phyloP scores from a whole-genome alignment of 106 monocot genomes.

The Dendrobium catenatum region DNA sequence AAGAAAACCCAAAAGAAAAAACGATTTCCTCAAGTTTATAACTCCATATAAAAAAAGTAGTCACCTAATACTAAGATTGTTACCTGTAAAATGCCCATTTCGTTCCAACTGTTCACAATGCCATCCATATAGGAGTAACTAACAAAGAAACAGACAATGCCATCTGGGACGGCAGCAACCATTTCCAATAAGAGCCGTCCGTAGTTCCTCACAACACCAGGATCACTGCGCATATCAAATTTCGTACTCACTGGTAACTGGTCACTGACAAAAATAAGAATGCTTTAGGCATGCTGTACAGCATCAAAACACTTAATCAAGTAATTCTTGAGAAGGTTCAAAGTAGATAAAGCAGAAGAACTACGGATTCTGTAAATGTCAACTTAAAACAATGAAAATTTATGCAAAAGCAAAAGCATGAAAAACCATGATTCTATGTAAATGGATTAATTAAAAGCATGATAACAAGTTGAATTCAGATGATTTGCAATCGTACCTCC shows the following conservation, averaged over 20 bases:
- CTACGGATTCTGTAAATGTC: not conserved
- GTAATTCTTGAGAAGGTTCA: not conserved
- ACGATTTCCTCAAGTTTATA: not conserved
- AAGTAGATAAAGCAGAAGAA: not conserved
- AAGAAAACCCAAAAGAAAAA: not conserved
- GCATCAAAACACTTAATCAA: not conserved
- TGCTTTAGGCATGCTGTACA: not conserved
- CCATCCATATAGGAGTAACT: constrained; percentile 99
- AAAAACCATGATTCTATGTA: not conserved
- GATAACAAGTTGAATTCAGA: not conserved
- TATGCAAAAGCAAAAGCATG: not conserved
- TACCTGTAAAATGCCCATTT: constrained; percentile 95
- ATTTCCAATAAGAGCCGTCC: constrained; percentile 90
- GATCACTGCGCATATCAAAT: constrained; percentile 99
- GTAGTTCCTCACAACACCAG: constrained; percentile 98
- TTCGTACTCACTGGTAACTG: constrained; percentile 99
- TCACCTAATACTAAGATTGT: not conserved
- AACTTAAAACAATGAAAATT: not conserved
- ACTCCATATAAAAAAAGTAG: not conserved
- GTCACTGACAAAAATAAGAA: constrained; percentile 48
- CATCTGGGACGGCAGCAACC: constrained; percentile 94
- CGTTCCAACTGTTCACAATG: constrained; percentile 97
- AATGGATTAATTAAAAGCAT: not conserved
- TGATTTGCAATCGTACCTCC: constrained; percentile 58
- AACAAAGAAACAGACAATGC: constrained; percentile 97